Percentiles rank a stretch among this genome's conserved stretches.
phyloP scores from a whole-genome alignment of 352 stramenopile species.

The Thalassiosira livingstoniorum region DNA sequence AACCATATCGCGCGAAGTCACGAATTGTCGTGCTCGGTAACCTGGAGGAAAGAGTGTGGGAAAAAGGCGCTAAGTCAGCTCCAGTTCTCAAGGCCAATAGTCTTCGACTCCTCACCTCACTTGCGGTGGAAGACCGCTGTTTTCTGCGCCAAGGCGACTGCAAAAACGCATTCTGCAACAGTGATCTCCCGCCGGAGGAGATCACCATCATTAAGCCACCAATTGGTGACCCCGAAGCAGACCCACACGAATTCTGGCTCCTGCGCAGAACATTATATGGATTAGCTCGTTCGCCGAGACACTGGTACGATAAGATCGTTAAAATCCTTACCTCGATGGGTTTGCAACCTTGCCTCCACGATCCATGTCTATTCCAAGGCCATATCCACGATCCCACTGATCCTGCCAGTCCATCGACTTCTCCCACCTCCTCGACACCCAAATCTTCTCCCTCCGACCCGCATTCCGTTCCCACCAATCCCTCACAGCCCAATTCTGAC shows the following conservation, averaged over 20 bases:
- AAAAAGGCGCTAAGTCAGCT: not conserved
- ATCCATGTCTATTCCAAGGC: slow-evolving; percentile 35
- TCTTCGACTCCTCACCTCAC: not conserved
- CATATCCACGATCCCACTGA: not conserved
- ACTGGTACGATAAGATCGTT: slow-evolving; percentile 36
- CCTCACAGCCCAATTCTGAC: too few relatives aligned
- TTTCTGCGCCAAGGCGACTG: slow-evolving; percentile 21
- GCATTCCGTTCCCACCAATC: too few relatives aligned
- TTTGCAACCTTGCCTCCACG: slow-evolving; percentile 8
- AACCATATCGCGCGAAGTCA: slow-evolving; percentile 4
- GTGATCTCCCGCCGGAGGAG: slow-evolving; percentile 6
- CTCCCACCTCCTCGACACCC: too few relatives aligned
- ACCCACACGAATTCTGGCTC: slow-evolving; percentile 6
- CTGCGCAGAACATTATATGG: too few relatives aligned
- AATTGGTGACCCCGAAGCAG: slow-evolving; percentile 3
- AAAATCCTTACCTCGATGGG: slow-evolving; percentile 1
- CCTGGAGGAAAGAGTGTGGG: not conserved
- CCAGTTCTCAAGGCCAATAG: not conserved
- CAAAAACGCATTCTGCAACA: too few relatives aligned
- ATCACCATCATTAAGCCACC: slow-evolving; percentile 16
- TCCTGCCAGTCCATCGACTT: not conserved
- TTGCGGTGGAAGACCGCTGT: not conserved
- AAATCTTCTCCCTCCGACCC: too few relatives aligned
- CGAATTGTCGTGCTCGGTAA: slow-evolving; percentile 13
- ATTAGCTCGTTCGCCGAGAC: too few relatives aligned